Conservation (phyloP, 163 green algal species). For the Smithsoniella earleae region DNA sequence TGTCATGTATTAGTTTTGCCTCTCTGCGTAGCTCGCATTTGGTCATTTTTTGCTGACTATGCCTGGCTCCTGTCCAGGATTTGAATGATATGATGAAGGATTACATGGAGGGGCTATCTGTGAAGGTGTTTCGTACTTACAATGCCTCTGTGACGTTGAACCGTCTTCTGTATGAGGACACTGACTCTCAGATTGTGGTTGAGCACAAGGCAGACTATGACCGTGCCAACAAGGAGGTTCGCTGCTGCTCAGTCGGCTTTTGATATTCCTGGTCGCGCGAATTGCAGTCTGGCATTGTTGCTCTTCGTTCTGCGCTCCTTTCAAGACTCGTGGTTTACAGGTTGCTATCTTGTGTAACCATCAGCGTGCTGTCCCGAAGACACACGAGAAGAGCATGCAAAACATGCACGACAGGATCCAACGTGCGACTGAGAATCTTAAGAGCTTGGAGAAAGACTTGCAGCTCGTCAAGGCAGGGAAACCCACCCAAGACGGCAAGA, state of each 20-base stretch:
- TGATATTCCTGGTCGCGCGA: background rate
- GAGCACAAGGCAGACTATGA: conserved; percentile 83
- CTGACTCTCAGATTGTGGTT: conserved; percentile 44
- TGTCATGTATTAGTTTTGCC: too few species aligned
- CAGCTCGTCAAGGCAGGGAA: conserved; percentile 26
- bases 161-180: conserved; percentile 59
- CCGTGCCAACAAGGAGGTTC: conserved; percentile 92
- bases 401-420: conserved; percentile 74
- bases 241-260: conserved; percentile 4
- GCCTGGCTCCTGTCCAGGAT: too few species aligned
- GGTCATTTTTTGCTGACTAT: too few species aligned
- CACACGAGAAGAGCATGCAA: conserved; percentile 75
- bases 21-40: too few species aligned
- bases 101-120: conserved; percentile 89
- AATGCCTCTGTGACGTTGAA: conserved; percentile 94
- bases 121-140: conserved; percentile 99
- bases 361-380: conserved; percentile 81
- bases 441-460: conserved; percentile 47
- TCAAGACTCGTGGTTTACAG: conserved; percentile 42
- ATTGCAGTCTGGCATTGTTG: background rate
- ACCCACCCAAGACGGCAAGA: background rate
- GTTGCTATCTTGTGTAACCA: conserved; percentile 98
- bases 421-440: conserved; percentile 39
- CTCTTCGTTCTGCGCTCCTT: background rate
- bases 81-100: conserved; percentile 89